Evolutionary conservation across 805 yeast species (phyloP).

Genomic region (Ogataea paradorogensis): DNA sequence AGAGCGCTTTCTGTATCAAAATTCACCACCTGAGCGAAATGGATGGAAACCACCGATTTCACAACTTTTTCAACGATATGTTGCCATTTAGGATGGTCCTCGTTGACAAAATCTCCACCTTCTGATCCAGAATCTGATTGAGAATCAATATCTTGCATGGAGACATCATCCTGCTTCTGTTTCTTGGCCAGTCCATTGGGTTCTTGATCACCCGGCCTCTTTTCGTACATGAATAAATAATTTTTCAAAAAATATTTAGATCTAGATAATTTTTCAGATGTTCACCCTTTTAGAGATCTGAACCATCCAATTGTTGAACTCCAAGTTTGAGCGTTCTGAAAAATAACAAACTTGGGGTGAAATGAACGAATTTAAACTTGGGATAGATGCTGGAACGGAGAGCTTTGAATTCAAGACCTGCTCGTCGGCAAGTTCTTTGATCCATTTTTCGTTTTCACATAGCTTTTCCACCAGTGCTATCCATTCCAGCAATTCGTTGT

Average conservation of each 20-base stretch:
- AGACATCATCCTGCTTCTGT: slow-evolving; percentile 4
- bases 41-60: slow-evolving; percentile 82
- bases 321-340: slow-evolving; percentile 31
- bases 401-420: slow-evolving; percentile 36
- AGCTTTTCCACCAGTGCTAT: slow-evolving; percentile 50
- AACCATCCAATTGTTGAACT: slow-evolving; percentile 33
- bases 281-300: slow-evolving; percentile 29
- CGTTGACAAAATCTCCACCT: slow-evolving; percentile 5
- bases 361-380: slow-evolving; percentile 24
- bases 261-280: slow-evolving; percentile 2
- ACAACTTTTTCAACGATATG: slow-evolving; percentile 78
- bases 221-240: slow-evolving; percentile 2
- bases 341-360: slow-evolving; percentile 25
- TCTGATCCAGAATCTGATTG: slow-evolving; percentile 11
- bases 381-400: slow-evolving; percentile 28
- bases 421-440: slow-evolving; percentile 40
- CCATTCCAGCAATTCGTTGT: slow-evolving; percentile 51
- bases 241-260: slow-evolving; percentile 4
- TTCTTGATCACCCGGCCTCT: neutral
- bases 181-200: slow-evolving; percentile 4
- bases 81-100: slow-evolving; percentile 60
- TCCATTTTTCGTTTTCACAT: slow-evolving; percentile 61
- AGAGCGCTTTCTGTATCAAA: slow-evolving; percentile 83
- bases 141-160: slow-evolving; percentile 6
- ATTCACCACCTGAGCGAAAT: slow-evolving; percentile 79